These are phyloP conservation scores for Seminavis robusta DNA, from an alignment of 108 stramenopile species.

Conservation along the genomic window DNA sequence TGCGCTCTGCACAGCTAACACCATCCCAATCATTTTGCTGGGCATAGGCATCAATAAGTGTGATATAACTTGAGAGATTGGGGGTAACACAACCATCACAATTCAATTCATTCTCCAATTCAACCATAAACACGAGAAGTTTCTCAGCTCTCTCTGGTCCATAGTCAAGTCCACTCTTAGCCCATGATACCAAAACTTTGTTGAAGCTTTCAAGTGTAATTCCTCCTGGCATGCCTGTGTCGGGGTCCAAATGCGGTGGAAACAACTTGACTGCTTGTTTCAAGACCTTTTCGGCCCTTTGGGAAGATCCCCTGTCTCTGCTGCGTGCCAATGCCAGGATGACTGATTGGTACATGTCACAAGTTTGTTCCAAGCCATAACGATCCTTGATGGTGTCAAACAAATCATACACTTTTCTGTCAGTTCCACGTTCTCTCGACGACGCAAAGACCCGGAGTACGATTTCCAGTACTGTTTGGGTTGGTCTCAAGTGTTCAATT, in stretches of 20 bases:
- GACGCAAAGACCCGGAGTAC: conserved; percentile 11
- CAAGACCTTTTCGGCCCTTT: conserved; percentile 32
- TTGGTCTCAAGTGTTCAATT: not conserved
- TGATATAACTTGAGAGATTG: conserved; percentile 42
- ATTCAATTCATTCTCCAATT: conserved; percentile 19
- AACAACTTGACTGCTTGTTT: conserved; percentile 26
- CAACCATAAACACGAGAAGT: conserved; percentile 50
- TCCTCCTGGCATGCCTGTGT: conserved; percentile 15
- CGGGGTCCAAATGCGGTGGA: conserved; percentile 16
- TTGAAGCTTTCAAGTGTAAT: conserved; percentile 32
- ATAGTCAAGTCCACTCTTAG: conserved; percentile 42
- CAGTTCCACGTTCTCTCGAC: conserved; percentile 20
- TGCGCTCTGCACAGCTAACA: conserved; percentile 26
- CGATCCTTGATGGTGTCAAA: conserved; percentile 17
- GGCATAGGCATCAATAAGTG: conserved; percentile 44
- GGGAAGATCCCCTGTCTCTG: conserved; percentile 19
- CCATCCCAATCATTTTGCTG: conserved; percentile 39
- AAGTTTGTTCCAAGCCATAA: conserved; percentile 12
- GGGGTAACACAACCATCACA: conserved; percentile 18
- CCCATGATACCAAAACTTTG: conserved; percentile 20
- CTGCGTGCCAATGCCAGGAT: conserved; percentile 25
- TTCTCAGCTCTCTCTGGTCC: conserved; percentile 62
- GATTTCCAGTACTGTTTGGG: conserved; percentile 4
- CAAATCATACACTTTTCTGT: conserved; percentile 9
- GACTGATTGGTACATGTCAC: conserved; percentile 14